Conservation (phyloP, 176 grass and related monocot genomes). For the Ensete glaucum region DNA sequence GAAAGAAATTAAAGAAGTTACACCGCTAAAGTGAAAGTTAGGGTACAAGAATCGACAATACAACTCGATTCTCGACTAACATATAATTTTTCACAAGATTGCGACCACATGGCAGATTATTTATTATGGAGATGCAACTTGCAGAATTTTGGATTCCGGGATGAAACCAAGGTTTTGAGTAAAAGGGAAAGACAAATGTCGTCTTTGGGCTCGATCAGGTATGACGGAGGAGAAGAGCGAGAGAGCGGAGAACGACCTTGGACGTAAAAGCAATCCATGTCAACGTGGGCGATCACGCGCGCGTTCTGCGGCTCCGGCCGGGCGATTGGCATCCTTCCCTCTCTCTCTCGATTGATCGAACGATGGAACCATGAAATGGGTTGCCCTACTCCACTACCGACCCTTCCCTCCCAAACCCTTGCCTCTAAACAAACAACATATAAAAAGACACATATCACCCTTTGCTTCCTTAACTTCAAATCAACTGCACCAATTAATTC, state of each 20-base stretch:
- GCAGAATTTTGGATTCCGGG: neutral
- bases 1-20: neutral
- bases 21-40: neutral
- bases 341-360: neutral
- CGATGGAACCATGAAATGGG: neutral
- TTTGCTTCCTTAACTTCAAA: too few relatives aligned
- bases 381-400: neutral
- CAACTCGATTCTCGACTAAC: neutral
- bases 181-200: neutral
- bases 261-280: slow-evolving; percentile 98
- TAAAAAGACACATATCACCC: too few relatives aligned
- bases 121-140: neutral
- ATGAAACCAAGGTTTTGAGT: neutral
- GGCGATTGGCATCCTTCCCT: slow-evolving; percentile 58
- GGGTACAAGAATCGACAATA: neutral
- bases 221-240: neutral
- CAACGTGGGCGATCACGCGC: slow-evolving; percentile 79
- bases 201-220: neutral
- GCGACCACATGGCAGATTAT: neutral
- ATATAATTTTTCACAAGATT: neutral
- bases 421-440: too few relatives aligned
- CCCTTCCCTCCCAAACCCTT: neutral
- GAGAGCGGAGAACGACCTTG: slow-evolving; percentile 43
- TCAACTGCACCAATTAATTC: too few relatives aligned
- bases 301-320: slow-evolving; percentile 66